Percentiles rank a stretch among this genome's conserved stretches.
These are phyloP conservation scores for Xylariaceae sp. DNA, from an alignment of 2,329 filamentous ascomycete species.

Conservation along the genomic window DNA sequence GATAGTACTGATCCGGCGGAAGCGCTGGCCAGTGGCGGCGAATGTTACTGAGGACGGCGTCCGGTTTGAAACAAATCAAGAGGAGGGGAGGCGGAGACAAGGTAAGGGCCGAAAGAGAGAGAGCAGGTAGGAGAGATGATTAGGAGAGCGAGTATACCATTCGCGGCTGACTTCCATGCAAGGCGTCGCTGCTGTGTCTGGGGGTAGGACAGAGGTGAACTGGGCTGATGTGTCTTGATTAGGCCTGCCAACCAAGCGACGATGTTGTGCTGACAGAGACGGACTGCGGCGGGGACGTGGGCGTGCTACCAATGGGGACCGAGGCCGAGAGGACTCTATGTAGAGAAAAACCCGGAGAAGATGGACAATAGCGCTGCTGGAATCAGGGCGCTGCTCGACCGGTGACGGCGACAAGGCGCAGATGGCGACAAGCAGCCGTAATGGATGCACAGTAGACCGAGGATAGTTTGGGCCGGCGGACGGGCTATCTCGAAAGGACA, in stretches of 20 bases:
- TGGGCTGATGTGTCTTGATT: constrained; percentile 1
- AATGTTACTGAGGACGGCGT: constrained; percentile 19
- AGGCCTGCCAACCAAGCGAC: background rate
- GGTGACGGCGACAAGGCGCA: constrained; percentile 19
- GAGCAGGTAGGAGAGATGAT: constrained; percentile 13
- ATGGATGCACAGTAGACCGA: constrained; percentile 12
- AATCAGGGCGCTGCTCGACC: constrained; percentile 22
- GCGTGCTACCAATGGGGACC: background rate
- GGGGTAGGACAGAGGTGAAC: constrained; percentile 2
- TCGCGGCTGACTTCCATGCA: constrained; percentile 22
- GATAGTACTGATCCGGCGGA: background rate
- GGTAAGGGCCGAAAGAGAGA: background rate
- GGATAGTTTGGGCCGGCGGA: constrained; percentile 17
- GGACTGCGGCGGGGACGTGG: constrained; percentile 23
- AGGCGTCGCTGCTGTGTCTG: constrained; percentile 12
- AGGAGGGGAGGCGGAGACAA: background rate
- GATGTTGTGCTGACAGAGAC: constrained; percentile 19
- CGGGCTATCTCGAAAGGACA: constrained; percentile 1
- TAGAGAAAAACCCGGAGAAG: constrained; percentile 15
- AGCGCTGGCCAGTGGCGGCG: constrained; percentile 4
- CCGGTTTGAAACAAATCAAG: constrained; percentile 16
- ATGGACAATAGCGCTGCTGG: background rate
- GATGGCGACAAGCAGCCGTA: constrained; percentile 3
- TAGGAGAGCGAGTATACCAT: constrained; percentile 27
- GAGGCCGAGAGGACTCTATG: constrained; percentile 10